Percentiles rank a stretch among this genome's conserved stretches.
These are phyloP conservation scores for Multifurca ochricompacta DNA, from an alignment of 768 basidiomycete genomes.

Conservation along the genomic window DNA sequence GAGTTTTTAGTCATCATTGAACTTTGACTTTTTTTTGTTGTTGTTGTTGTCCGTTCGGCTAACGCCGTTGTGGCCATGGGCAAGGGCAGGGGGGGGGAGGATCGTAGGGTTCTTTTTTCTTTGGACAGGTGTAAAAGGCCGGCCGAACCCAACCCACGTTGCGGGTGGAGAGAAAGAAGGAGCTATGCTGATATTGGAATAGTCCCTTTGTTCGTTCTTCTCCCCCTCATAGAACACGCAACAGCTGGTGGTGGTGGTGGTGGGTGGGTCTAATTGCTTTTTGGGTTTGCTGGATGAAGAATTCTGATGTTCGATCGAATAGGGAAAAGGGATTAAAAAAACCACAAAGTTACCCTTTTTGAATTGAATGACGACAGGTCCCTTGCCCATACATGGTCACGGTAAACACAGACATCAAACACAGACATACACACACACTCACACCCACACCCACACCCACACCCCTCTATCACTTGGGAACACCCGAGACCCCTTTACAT, in stretches of 20 bases:
- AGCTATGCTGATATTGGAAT: conserved; percentile 15
- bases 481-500: no score
- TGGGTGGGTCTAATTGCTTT: not conserved
- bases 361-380: conserved; percentile 1
- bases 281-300: not conserved
- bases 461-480: no score
- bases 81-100: no score
- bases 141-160: conserved; percentile 5
- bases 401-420: no score
- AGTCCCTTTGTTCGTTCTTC: conserved; percentile 1
- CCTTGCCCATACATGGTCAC: conserved; percentile 17
- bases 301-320: conserved; percentile 6
- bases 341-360: no score
- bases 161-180: not conserved
- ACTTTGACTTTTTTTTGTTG: no score
- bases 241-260: no score
- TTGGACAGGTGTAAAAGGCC: not conserved
- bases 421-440: no score
- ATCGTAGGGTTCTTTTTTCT: no score
- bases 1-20: not conserved
- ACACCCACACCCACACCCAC: conserved; percentile 7
- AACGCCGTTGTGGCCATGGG: no score
- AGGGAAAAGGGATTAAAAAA: not conserved
- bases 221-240: no score
- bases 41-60: not conserved